A percentile compares a stretch with the other conserved stretches of the same genome.
phyloP scores from a whole-genome alignment of 331 rosid genomes.

The Dryas integrifolia region DNA sequence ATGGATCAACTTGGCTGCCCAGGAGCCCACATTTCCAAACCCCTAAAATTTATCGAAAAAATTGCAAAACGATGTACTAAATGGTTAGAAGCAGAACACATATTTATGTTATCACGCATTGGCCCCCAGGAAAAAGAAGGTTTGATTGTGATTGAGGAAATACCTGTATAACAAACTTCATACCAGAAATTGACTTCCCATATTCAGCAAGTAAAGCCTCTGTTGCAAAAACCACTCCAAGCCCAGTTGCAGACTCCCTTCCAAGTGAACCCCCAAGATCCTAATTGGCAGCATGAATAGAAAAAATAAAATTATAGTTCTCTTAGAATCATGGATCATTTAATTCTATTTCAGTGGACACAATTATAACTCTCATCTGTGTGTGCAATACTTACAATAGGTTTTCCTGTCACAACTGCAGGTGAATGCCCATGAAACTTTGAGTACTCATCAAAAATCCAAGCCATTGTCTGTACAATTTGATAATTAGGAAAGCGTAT shows the following conservation, averaged over 20 bases:
- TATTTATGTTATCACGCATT: neutral
- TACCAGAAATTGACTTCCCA: constrained; percentile 57
- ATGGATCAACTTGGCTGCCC: constrained; percentile 67
- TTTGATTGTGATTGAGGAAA: neutral
- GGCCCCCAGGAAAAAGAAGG: neutral
- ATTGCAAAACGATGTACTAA: neutral
- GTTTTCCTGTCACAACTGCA: constrained; percentile 88
- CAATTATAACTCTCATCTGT: neutral
- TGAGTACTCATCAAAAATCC: constrained; percentile 92
- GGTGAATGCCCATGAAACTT: constrained; percentile 91
- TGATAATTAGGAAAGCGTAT: neutral
- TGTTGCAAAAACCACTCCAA: constrained; percentile 64
- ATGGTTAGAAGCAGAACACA: neutral
- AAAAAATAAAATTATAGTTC: neutral
- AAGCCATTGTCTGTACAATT: constrained; percentile 75
- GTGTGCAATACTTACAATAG: constrained; percentile 49
- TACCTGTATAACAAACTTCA: constrained; percentile 75
- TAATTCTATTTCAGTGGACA: neutral
- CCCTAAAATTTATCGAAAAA: constrained; percentile 34
- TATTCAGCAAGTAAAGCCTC: constrained; percentile 71
- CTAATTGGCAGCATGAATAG: constrained; percentile 31
- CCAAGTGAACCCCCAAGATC: constrained; percentile 94
- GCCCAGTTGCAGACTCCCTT: constrained; percentile 91
- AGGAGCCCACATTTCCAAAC: constrained; percentile 86
- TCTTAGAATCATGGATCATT: neutral